These are phyloP conservation scores for Magnaporthiopsis poae DNA, from an alignment of 2,329 filamentous ascomycete genomes.

Conservation along the genomic window DNA sequence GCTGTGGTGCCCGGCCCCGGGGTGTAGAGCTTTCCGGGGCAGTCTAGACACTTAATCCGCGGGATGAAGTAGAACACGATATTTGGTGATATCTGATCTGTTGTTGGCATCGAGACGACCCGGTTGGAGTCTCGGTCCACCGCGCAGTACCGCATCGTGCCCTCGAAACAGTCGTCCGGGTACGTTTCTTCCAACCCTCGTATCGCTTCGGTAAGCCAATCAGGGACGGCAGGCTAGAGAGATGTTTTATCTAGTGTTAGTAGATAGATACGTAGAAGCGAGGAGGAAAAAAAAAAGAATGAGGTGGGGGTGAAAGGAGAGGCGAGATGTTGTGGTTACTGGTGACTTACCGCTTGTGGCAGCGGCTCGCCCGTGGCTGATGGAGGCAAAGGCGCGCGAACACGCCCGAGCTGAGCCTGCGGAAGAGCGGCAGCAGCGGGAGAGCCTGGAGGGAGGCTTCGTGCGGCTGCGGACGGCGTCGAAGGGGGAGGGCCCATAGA, in stretches of 20 bases:
- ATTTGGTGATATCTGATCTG: conserved; percentile 46
- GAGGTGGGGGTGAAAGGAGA: conserved; percentile 13
- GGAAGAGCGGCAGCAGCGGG: conserved; percentile 17
- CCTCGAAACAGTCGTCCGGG: conserved; percentile 75
- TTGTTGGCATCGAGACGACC: conserved; percentile 38
- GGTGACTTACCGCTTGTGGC: conserved; percentile 50
- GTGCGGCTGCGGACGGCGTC: conserved; percentile 27
- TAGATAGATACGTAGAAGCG: conserved; percentile 11
- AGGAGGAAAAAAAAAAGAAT: conserved; percentile 3
- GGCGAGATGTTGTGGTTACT: conserved; percentile 10
- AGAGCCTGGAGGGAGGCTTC: conserved; percentile 18
- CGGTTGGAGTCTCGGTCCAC: conserved; percentile 63
- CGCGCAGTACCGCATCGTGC: conserved; percentile 79
- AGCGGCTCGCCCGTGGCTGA: conserved; percentile 42
- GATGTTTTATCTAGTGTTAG: conserved; percentile 6
- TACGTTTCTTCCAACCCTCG: conserved; percentile 60
- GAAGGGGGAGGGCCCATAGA: conserved; percentile 47
- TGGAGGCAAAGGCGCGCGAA: conserved; percentile 55
- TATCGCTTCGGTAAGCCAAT: conserved; percentile 73
- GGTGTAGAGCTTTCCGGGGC: conserved; percentile 87
- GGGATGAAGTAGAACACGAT: conserved; percentile 77
- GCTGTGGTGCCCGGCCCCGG: conserved; percentile 76
- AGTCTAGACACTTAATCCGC: conserved; percentile 83
- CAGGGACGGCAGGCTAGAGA: conserved; percentile 37
- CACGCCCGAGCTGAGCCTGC: conserved; percentile 52